Conservation (phyloP, 208 protist species). For the Trypanosoma scelopori region DNA sequence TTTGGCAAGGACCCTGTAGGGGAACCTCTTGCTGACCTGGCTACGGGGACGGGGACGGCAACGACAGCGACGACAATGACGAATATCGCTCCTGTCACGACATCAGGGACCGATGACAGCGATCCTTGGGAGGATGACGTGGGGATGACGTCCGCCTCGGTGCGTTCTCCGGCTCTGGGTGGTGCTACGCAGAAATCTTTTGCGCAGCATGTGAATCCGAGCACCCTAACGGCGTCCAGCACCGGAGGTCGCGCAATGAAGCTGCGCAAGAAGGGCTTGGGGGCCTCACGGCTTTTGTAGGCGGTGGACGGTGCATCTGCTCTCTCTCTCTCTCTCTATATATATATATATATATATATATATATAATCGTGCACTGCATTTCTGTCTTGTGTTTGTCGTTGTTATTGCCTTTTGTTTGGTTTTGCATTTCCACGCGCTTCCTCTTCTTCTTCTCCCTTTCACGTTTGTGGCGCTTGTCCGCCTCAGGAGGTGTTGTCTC, state of each 20-base stretch:
- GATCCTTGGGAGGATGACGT: conserved; percentile 8
- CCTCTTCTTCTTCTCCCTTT: too few species aligned
- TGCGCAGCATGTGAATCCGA: neutral
- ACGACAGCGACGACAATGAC: neutral
- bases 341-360: too few species aligned
- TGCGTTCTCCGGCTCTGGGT: neutral
- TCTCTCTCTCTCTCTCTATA: too few species aligned
- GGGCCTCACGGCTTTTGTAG: conserved; percentile 43
- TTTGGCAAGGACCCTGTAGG: neutral
- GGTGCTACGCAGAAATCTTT: neutral
- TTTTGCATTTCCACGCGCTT: neutral
- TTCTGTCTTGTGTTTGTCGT: conserved; percentile 18
- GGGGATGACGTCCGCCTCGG: conserved; percentile 9
- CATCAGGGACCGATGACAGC: conserved; percentile 14
- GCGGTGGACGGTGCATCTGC: neutral
- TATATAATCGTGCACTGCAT: too few species aligned
- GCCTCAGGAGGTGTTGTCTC: too few species aligned
- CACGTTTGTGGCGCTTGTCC: too few species aligned
- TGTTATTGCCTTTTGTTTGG: conserved; percentile 11
- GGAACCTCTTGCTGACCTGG: neutral
- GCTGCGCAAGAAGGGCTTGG: conserved; percentile 56
- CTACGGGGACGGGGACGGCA: too few species aligned
- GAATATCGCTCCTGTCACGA: neutral
- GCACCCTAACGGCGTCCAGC: neutral
- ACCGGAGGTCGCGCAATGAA: conserved; percentile 40